Evolutionary conservation across 257 asterid species (phyloP).

Genomic region (Penstemon newberryi): DNA sequence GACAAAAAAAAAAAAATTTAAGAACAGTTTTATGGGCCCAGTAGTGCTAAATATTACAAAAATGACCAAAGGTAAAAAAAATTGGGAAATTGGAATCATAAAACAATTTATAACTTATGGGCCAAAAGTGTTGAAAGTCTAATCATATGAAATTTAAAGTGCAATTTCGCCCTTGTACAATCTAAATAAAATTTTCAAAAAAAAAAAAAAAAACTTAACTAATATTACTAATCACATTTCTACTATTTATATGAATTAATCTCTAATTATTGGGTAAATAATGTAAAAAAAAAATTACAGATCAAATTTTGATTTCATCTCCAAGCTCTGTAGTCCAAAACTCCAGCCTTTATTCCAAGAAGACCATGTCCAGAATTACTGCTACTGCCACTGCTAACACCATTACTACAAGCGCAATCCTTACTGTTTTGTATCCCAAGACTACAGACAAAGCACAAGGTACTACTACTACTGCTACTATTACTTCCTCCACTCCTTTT

Average conservation of each 20-base stretch:
- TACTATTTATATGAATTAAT: slow-evolving; percentile 29
- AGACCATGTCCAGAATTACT: slow-evolving; percentile 53
- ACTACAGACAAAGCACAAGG: slow-evolving; percentile 63
- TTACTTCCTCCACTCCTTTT: slow-evolving; percentile 32
- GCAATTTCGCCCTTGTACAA: neutral
- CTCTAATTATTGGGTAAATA: slow-evolving; percentile 10
- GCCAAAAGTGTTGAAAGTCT: no score
- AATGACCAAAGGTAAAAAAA: no score
- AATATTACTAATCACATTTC: slow-evolving; percentile 6
- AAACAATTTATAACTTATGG: no score
- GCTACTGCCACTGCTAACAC: slow-evolving; percentile 5
- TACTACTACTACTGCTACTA: slow-evolving; percentile 24
- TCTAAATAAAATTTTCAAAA: neutral
- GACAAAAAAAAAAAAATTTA: no score
- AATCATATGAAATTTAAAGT: no score
- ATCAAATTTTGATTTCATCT: slow-evolving; percentile 46
- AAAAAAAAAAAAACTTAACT: neutral
- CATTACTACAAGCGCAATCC: slow-evolving; percentile 48
- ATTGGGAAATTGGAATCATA: no score
- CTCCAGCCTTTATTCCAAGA: slow-evolving; percentile 56
- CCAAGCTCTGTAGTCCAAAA: slow-evolving; percentile 77
- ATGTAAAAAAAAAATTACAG: neutral
- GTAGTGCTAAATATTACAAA: no score
- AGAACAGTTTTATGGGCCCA: no score
- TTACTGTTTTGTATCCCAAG: slow-evolving; percentile 42